A percentile compares a stretch with the other conserved stretches of the same genome.
These are phyloP conservation scores for Nicotiana noctiflora DNA, from an alignment of 257 asterid genomes.

Conservation along the genomic window DNA sequence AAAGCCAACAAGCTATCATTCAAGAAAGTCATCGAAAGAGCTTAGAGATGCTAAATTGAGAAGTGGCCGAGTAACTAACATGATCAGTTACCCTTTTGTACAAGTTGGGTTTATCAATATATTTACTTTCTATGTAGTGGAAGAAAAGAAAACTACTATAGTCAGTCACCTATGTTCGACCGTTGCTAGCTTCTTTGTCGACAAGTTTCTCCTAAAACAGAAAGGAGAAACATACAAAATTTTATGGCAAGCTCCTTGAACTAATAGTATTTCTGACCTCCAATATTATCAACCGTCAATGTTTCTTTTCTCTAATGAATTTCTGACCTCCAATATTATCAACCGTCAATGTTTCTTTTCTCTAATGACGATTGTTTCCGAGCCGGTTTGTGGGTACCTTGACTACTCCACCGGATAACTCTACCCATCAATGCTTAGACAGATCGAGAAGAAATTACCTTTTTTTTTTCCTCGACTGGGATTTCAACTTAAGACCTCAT, in stretches of 20 bases:
- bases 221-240: not conserved
- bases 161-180: not conserved
- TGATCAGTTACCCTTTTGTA: not conserved
- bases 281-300: not conserved
- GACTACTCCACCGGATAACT: too few species aligned
- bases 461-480: too few species aligned
- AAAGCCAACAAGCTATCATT: constrained; percentile 1
- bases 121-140: not conserved
- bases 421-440: too few species aligned
- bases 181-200: not conserved
- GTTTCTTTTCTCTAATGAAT: too few species aligned
- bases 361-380: too few species aligned
- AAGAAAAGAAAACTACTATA: not conserved
- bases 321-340: too few species aligned
- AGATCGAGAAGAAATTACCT: too few species aligned
- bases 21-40: not conserved
- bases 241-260: not conserved
- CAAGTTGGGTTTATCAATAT: not conserved
- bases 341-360: too few species aligned
- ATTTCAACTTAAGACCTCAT: too few species aligned
- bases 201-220: not conserved
- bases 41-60: constrained; percentile 3
- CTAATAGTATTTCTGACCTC: not conserved
- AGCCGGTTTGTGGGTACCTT: too few species aligned
- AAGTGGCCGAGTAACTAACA: not conserved